phyloP scores from a whole-genome alignment of 148 eudicot species.

The Chenopodium formosanum region DNA sequence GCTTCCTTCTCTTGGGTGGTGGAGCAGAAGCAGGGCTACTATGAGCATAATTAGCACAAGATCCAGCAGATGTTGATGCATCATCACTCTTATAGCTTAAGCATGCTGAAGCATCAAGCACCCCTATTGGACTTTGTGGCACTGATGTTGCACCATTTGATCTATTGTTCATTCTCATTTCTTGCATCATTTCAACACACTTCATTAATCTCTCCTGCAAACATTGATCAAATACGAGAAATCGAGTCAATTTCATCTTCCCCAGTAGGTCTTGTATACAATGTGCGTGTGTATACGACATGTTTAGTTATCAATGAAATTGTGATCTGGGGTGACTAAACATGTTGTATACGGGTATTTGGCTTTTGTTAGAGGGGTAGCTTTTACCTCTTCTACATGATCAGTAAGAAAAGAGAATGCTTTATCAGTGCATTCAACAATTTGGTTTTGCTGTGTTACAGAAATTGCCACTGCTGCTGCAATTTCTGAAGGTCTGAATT shows the following conservation, averaged over 20 bases:
- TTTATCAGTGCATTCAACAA: slow-evolving; percentile 44
- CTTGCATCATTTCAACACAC: slow-evolving; percentile 60
- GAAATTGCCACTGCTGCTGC: slow-evolving; percentile 90
- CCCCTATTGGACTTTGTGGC: slow-evolving; percentile 84
- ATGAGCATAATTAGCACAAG: slow-evolving; percentile 53
- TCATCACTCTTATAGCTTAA: slow-evolving; percentile 73
- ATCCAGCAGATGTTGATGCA: slow-evolving; percentile 37
- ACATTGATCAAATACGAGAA: not conserved
- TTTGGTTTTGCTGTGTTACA: slow-evolving; percentile 54
- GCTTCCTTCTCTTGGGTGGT: slow-evolving; percentile 60
- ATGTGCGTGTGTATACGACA: not conserved
- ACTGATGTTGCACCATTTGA: slow-evolving; percentile 31
- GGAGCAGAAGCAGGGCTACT: slow-evolving; percentile 34
- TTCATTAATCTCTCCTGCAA: slow-evolving; percentile 65
- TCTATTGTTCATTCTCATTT: slow-evolving; percentile 30
- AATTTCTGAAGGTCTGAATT: slow-evolving; percentile 88
- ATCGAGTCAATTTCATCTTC: not conserved
- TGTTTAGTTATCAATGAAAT: not conserved
- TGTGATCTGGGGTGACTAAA: not conserved
- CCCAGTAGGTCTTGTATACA: not conserved
- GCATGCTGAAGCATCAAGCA: slow-evolving; percentile 61
- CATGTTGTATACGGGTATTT: not conserved
- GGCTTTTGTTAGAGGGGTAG: not conserved
- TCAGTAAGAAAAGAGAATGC: slow-evolving; percentile 41
- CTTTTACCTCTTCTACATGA: slow-evolving; percentile 61